phyloP scores from a whole-genome alignment of 345 rosid species.

The Garcia nutans region DNA sequence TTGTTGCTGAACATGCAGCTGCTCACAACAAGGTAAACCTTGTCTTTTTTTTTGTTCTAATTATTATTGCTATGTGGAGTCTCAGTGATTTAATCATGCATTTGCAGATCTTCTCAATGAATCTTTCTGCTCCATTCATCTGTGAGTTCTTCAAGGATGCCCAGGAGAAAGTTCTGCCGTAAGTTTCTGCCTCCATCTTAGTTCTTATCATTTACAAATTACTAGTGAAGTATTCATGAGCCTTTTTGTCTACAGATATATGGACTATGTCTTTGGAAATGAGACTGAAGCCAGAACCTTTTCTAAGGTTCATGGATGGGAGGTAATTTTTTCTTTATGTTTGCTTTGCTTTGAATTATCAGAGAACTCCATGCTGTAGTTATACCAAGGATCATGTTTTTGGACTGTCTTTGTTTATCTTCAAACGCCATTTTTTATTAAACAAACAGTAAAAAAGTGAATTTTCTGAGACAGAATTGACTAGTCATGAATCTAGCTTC shows the following conservation, averaged over 20 bases:
- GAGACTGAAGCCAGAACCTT: conserved; percentile 97
- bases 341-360: not conserved
- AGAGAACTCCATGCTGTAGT: not conserved
- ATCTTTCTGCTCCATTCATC: too few species aligned
- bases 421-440: too few species aligned
- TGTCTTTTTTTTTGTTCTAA: too few species aligned
- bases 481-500: too few species aligned
- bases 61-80: too few species aligned
- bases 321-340: conserved; percentile 42
- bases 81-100: too few species aligned
- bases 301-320: conserved; percentile 93
- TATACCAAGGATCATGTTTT: not conserved
- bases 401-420: conserved; percentile 8
- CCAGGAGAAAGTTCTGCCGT: conserved; percentile 74
- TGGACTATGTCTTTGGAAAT: conserved; percentile 89
- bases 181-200: conserved; percentile 28
- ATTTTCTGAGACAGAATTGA: too few species aligned
- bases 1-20: too few species aligned
- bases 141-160: conserved; percentile 96
- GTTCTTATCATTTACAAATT: conserved; percentile 1
- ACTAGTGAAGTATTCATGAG: not conserved
- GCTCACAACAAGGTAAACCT: too few species aligned
- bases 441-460: too few species aligned
- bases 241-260: conserved; percentile 50
- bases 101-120: too few species aligned